Evolutionary conservation across 768 basidiomycete species (phyloP).

Genomic region (Candolleomyces eurysporus): DNA sequence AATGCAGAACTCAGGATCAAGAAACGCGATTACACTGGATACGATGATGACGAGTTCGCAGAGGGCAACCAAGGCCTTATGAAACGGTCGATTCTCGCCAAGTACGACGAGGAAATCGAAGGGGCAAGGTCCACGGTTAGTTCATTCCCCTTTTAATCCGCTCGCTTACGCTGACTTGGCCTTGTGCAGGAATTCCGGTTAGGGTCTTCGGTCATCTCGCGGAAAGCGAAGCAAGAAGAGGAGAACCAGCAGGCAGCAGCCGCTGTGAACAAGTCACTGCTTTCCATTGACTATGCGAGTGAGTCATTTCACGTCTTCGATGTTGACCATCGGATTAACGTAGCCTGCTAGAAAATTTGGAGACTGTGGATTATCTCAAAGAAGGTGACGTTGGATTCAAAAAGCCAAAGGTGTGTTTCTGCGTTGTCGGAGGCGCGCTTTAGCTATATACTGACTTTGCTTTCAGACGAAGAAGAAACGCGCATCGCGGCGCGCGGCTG

Average conservation of each 20-base stretch:
- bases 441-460: not conserved
- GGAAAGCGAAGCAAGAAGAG: constrained; percentile 38
- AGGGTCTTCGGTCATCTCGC: constrained; percentile 53
- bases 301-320: constrained; percentile 28
- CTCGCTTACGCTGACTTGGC: constrained; percentile 5
- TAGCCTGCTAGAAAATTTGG: constrained; percentile 67
- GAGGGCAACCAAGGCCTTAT: constrained; percentile 65
- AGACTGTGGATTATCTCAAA: constrained; percentile 83
- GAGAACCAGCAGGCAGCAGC: constrained; percentile 53
- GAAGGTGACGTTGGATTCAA: constrained; percentile 95
- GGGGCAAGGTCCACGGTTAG: constrained; percentile 68
- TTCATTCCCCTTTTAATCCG: not conserved
- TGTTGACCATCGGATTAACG: constrained; percentile 13
- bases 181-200: constrained; percentile 76
- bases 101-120: constrained; percentile 91
- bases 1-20: constrained; percentile 85
- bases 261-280: constrained; percentile 72
- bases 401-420: constrained; percentile 74
- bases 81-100: constrained; percentile 81
- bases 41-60: constrained; percentile 93
- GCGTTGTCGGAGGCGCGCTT: not conserved
- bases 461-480: constrained; percentile 91
- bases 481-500: constrained; percentile 60
- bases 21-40: constrained; percentile 87
- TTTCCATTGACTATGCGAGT: constrained; percentile 92